phyloP scores from a whole-genome alignment of 1,284 basidiomycete genomes.

The Wolfiporia cocos region DNA sequence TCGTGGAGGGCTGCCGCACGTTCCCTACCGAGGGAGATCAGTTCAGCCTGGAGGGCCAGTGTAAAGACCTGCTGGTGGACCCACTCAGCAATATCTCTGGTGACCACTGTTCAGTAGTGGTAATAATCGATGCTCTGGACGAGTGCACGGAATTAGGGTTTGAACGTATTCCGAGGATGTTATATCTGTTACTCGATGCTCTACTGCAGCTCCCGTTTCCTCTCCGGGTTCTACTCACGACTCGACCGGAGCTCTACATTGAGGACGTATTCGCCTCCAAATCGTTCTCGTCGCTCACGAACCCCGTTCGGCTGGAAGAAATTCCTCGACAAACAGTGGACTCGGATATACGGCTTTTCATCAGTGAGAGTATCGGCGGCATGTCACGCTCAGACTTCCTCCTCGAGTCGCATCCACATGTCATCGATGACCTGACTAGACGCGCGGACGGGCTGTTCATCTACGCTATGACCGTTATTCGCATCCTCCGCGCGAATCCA shows the following conservation, averaged over 20 bases:
- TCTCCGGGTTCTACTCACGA: constrained; percentile 9
- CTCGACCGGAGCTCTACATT: constrained; percentile 4
- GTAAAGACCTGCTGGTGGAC: not conserved
- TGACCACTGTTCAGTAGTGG: not conserved
- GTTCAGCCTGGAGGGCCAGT: not conserved
- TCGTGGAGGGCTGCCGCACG: not conserved
- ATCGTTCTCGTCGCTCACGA: not conserved
- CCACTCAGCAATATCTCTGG: not conserved
- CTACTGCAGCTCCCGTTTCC: not conserved
- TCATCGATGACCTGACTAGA: not conserved
- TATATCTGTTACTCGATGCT: not conserved
- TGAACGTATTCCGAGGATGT: not conserved
- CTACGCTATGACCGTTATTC: not conserved
- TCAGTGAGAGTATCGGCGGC: too few species aligned
- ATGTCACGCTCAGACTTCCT: not conserved
- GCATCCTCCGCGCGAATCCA: not conserved
- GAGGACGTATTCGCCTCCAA: not conserved
- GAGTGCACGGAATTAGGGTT: constrained; percentile 4
- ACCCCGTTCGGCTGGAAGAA: not conserved
- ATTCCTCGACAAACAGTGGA: not conserved
- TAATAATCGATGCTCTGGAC: constrained; percentile 9
- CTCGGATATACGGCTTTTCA: not conserved
- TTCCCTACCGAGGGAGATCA: not conserved
- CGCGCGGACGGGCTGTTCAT: not conserved
- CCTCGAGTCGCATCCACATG: not conserved